Evolutionary conservation across 306 rosid genomes (phyloP).

Genomic region (Cicer cuneatum): DNA sequence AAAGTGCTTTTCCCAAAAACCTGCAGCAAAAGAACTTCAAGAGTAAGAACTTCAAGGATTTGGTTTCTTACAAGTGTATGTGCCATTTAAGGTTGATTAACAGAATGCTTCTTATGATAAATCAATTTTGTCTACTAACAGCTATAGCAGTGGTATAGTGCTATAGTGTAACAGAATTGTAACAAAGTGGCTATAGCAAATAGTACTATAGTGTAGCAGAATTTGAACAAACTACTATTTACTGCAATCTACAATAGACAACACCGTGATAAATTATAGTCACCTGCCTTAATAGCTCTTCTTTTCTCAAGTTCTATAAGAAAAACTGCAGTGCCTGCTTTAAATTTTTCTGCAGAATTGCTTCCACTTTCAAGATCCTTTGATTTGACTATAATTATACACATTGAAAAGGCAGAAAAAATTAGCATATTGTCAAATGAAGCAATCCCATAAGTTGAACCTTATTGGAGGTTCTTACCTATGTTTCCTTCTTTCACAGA

Average conservation of each 20-base stretch:
- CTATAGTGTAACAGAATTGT: too few relatives aligned
- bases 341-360: constrained; percentile 40
- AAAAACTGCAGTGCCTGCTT: constrained; percentile 75
- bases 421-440: constrained; percentile 14
- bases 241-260: too few relatives aligned
- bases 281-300: constrained; percentile 78
- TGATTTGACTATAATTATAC: constrained; percentile 43
- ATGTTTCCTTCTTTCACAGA: constrained; percentile 37
- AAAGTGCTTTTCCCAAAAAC: constrained; percentile 77
- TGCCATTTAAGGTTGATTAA: not conserved
- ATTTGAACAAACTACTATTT: too few relatives aligned
- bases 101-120: not conserved
- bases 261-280: too few relatives aligned
- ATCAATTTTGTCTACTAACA: too few relatives aligned
- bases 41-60: not conserved
- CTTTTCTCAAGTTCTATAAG: constrained; percentile 75
- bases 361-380: constrained; percentile 55
- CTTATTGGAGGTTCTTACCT: constrained; percentile 47
- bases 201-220: too few relatives aligned
- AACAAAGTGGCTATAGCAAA: too few relatives aligned
- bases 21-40: constrained; percentile 44
- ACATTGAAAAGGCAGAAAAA: constrained; percentile 27
- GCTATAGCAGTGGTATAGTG: too few relatives aligned
- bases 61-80: constrained; percentile 20
- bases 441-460: not conserved